Percentiles rank a stretch among this genome's conserved stretches.
Conservation (phyloP, 2,329 filamentous ascomycete genomes). For the Neopestalotiopsis sp. region DNA sequence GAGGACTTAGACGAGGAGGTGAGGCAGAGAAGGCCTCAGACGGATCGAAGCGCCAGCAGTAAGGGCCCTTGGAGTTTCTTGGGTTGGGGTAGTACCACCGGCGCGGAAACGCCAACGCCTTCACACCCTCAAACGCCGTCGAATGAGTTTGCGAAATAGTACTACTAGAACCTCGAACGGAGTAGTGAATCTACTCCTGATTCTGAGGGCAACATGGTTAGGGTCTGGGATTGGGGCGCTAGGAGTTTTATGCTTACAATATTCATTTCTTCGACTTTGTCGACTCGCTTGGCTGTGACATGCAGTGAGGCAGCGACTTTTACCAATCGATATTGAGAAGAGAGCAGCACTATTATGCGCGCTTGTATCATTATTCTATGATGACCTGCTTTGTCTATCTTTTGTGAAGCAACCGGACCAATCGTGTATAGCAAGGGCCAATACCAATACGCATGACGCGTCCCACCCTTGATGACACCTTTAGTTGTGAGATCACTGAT, state of each 20-base stretch:
- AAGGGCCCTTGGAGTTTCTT: constrained; percentile 30
- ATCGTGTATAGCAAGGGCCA: neutral
- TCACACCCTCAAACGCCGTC: constrained; percentile 25
- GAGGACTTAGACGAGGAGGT: constrained; percentile 47
- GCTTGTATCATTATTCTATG: constrained; percentile 30
- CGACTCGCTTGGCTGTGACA: neutral
- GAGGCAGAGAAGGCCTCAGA: constrained; percentile 30
- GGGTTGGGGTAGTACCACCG: constrained; percentile 33
- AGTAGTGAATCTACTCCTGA: neutral
- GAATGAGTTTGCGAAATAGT: constrained; percentile 32
- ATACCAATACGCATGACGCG: neutral
- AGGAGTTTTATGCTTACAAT: constrained; percentile 8
- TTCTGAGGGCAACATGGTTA: neutral
- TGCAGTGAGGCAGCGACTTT: neutral
- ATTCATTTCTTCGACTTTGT: neutral
- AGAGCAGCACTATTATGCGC: neutral
- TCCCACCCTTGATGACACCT: too few species aligned
- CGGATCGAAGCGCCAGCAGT: constrained; percentile 25
- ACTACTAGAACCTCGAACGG: constrained; percentile 12
- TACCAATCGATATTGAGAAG: constrained; percentile 4
- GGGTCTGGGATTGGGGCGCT: neutral
- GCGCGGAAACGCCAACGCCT: constrained; percentile 21
- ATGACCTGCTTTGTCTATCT: constrained; percentile 3
- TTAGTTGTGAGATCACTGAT: neutral
- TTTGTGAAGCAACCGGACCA: neutral